These are phyloP conservation scores for Hyphopichia pseudoburtonii DNA, from an alignment of 1,139 yeast species.

Conservation along the genomic window DNA sequence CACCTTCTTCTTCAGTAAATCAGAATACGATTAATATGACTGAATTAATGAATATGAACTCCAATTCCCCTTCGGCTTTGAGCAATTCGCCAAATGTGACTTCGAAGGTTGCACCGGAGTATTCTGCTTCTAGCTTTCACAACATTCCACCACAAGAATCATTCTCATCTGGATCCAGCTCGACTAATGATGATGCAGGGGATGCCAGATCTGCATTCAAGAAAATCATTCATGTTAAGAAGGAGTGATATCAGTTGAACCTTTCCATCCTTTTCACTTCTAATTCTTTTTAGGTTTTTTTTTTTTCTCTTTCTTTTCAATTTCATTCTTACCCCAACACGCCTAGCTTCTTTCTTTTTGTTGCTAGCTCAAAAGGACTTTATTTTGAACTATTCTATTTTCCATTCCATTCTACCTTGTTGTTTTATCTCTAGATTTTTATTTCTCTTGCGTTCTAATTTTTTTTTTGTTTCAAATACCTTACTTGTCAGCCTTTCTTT, in stretches of 20 bases:
- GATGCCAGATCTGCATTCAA: slow-evolving; percentile 45
- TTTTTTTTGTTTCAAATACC: no score
- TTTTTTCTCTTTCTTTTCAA: neutral
- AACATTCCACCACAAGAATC: neutral
- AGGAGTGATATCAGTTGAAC: slow-evolving; percentile 14
- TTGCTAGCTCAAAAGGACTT: neutral
- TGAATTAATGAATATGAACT: slow-evolving; percentile 19
- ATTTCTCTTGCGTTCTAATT: neutral
- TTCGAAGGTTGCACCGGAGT: no score
- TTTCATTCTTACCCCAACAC: no score
- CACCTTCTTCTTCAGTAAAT: slow-evolving; percentile 4
- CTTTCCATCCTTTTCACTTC: neutral
- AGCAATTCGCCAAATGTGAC: neutral
- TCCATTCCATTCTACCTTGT: neutral
- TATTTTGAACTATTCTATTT: neutral
- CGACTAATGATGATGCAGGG: slow-evolving; percentile 30
- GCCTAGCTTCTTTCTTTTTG: neutral
- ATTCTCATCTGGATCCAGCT: slow-evolving; percentile 10
- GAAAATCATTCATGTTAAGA: slow-evolving; percentile 38
- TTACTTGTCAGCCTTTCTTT: no score
- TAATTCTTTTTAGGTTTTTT: neutral
- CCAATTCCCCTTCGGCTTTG: neutral
- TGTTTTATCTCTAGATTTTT: neutral
- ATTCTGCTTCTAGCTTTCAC: neutral
- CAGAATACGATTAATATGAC: slow-evolving; percentile 19